A percentile compares a stretch with the other conserved stretches of the same genome.
Evolutionary conservation across 2,329 filamentous ascomycete species (phyloP).

Genomic region (Myriosclerotinia scirpicola): DNA sequence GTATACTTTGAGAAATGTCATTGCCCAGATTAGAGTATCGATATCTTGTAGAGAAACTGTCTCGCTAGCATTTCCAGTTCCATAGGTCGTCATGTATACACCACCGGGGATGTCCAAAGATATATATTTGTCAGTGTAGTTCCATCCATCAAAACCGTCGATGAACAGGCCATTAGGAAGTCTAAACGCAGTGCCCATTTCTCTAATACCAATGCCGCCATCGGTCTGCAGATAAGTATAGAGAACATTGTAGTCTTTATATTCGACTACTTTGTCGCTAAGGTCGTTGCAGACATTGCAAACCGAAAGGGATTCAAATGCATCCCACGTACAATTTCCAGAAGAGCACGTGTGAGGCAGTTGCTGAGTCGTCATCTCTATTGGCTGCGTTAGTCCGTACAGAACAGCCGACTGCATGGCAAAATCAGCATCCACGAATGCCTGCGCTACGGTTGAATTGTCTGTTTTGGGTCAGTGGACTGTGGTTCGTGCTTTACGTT

Average conservation of each 20-base stretch:
- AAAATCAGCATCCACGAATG: slow-evolving; percentile 5
- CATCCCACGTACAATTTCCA: slow-evolving; percentile 13
- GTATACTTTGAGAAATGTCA: slow-evolving; percentile 7
- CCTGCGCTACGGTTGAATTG: background rate
- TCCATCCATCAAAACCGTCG: slow-evolving; percentile 11
- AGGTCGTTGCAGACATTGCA: slow-evolving; percentile 13
- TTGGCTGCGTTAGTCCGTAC: slow-evolving; percentile 9
- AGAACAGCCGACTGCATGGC: slow-evolving; percentile 11
- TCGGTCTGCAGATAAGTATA: slow-evolving; percentile 1
- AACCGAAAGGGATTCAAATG: slow-evolving; percentile 13
- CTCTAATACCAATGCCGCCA: background rate
- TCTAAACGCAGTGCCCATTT: slow-evolving; percentile 1
- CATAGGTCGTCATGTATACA: slow-evolving; percentile 9
- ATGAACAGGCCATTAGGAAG: slow-evolving; percentile 14
- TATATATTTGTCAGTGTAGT: slow-evolving; percentile 1
- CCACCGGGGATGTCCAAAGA: slow-evolving; percentile 3
- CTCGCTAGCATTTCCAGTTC: slow-evolving; percentile 13
- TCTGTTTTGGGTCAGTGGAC: slow-evolving; percentile 1
- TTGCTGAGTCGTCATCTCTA: slow-evolving; percentile 2
- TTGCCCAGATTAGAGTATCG: slow-evolving; percentile 10
- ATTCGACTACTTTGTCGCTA: slow-evolving; percentile 6
- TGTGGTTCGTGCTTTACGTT: background rate
- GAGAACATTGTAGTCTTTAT: slow-evolving; percentile 11
- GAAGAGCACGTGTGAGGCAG: slow-evolving; percentile 6
- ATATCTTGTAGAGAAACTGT: slow-evolving; percentile 11